Evolutionary conservation across 164 flowering plant species (phyloP).

Genomic region (Tetracentron sinense): DNA sequence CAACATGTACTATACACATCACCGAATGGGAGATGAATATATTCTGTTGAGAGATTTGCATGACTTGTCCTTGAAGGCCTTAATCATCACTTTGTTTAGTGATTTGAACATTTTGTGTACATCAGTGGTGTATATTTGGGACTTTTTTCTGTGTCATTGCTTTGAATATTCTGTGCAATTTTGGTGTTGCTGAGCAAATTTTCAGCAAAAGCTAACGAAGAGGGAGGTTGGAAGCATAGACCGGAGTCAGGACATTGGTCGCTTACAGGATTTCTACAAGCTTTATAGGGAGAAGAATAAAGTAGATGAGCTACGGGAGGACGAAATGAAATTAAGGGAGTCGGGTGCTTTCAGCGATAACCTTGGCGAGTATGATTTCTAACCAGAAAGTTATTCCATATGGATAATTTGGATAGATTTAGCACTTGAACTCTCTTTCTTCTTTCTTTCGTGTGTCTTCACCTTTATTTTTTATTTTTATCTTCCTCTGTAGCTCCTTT

Average conservation of each 20-base stretch:
- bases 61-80: too few species aligned
- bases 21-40: neutral
- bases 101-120: too few species aligned
- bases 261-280: slow-evolving; percentile 81
- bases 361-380: slow-evolving; percentile 79
- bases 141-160: neutral
- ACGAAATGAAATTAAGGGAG: slow-evolving; percentile 84
- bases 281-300: slow-evolving; percentile 69
- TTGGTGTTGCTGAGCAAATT: slow-evolving; percentile 9
- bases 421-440: neutral
- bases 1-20: neutral
- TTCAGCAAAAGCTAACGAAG: slow-evolving; percentile 95
- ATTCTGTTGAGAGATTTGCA: too few species aligned
- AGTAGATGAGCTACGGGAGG: slow-evolving; percentile 79
- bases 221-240: slow-evolving; percentile 80
- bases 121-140: neutral
- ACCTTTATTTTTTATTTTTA: too few species aligned
- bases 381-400: neutral
- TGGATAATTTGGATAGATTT: neutral
- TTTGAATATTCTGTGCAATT: neutral
- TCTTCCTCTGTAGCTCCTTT: too few species aligned
- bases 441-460: neutral
- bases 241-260: slow-evolving; percentile 85
- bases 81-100: too few species aligned
- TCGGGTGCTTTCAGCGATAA: slow-evolving; percentile 79